A percentile compares a stretch with the other conserved stretches of the same genome.
Conservation (phyloP, 768 basidiomycete genomes). For the Pleurotus tuoliensis region DNA sequence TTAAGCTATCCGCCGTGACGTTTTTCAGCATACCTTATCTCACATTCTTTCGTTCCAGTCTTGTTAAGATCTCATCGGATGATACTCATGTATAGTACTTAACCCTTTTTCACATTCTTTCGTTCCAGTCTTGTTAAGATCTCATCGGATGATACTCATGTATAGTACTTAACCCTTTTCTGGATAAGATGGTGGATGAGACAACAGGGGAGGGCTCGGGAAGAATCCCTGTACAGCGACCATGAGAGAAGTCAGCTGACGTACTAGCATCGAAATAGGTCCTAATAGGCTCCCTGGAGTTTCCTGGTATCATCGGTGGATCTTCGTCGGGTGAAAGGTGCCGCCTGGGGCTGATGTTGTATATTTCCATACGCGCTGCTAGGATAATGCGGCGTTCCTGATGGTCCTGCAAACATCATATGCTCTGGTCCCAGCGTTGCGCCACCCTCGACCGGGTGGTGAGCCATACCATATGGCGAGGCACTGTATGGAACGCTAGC, state of each 20-base stretch:
- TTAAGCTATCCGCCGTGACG: too few species aligned
- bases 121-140: too few species aligned
- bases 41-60: too few species aligned
- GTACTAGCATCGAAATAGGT: not conserved
- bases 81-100: too few species aligned
- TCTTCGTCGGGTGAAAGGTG: not conserved
- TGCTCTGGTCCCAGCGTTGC: not conserved
- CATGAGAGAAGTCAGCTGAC: not conserved
- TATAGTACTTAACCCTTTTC: not conserved
- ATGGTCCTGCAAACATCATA: constrained; percentile 5
- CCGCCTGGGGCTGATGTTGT: not conserved
- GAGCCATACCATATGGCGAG: constrained; percentile 2
- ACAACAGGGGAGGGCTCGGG: not conserved
- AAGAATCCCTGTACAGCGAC: not conserved
- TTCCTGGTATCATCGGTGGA: not conserved
- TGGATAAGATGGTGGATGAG: not conserved
- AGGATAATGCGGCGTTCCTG: constrained; percentile 1
- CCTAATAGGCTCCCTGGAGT: not conserved
- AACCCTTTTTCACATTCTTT: too few species aligned
- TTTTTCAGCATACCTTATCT: too few species aligned
- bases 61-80: too few species aligned
- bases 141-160: too few species aligned
- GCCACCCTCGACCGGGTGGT: not conserved
- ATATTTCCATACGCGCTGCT: not conserved
- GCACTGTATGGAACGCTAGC: not conserved